Base-by-base conservation (phyloP, 177 flowering plant genomes). In the Vitis hybrid region DNA sequence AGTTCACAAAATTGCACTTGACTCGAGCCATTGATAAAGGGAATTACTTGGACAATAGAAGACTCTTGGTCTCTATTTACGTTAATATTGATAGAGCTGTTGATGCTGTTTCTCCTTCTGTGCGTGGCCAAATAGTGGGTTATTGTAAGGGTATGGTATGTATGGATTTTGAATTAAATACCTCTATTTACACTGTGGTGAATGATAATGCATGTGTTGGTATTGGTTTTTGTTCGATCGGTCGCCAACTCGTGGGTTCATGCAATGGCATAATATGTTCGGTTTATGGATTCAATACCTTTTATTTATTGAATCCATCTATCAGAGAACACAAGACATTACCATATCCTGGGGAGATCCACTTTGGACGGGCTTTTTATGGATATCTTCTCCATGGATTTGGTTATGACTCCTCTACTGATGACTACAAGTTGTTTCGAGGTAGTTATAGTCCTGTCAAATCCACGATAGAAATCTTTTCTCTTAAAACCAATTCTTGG, bases 1-100 rank as follows among this genome's bases (percentile, higher is more conserved):
- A 60, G 13, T 74, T 74, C 48, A 58, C 52, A 10, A 12, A 10
- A 3, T 48, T 12, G 64, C 71, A 69, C 5, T 9, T 18, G 26
- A 59, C 9, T 54, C 56, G 10, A 13, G 56, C 14, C 2, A 54
- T 13, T 13, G 4, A 11, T n/a, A 54, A 54, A 13, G n/a, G 10
- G 2, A 12, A 26, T 17, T 9, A 60, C 4, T 30, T 4, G 9
- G 3, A 58, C 5, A 58, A 5, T 5, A 34, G 5, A 34, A 34
- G 5, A 34, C 40, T 34, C 40, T 2, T 34, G 40, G 40, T 34
- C 4, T 34, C 40, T 34, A 34, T 34, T 34, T 34, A 34, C 40
- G 5, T 4, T 4, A 5, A 5, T 34, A 34, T 21, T 21, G 23
- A 34, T 5, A 34, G 40, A 34, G 40, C 40, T 34, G 40, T 34